These are phyloP conservation scores for Nakaseomyces delphensis DNA, from an alignment of 1,139 yeast species.

Conservation along the genomic window DNA sequence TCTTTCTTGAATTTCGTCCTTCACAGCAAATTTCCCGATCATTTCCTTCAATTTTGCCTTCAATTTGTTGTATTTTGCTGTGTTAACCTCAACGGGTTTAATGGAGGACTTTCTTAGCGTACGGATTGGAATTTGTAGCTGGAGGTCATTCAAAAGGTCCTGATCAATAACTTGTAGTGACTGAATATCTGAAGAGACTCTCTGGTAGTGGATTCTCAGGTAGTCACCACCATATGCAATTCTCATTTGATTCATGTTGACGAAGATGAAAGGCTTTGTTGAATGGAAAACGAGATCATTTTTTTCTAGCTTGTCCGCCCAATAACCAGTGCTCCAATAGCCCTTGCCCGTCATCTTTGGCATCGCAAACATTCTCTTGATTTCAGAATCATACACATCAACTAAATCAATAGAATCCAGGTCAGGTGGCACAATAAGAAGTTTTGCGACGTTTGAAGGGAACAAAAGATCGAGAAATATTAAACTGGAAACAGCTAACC, in stretches of 20 bases:
- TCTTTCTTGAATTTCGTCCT: background rate
- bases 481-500: slow-evolving; percentile 83
- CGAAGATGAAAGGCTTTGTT: slow-evolving; percentile 67
- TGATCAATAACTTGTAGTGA: slow-evolving; percentile 83
- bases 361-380: slow-evolving; percentile 5
- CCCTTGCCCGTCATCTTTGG: slow-evolving; percentile 76
- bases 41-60: background rate
- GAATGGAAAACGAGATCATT: slow-evolving; percentile 61
- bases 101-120: slow-evolving; percentile 5
- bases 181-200: slow-evolving; percentile 64
- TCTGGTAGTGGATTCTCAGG: slow-evolving; percentile 79
- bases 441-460: slow-evolving; percentile 65
- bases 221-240: slow-evolving; percentile 64
- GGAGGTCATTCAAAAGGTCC: slow-evolving; percentile 84
- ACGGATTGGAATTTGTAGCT: slow-evolving; percentile 34
- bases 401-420: slow-evolving; percentile 49
- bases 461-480: slow-evolving; percentile 79
- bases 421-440: slow-evolving; percentile 82
- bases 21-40: background rate
- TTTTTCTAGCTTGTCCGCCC: slow-evolving; percentile 58
- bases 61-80: background rate
- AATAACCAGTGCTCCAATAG: slow-evolving; percentile 92
- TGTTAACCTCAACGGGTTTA: background rate
- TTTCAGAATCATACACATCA: slow-evolving; percentile 34
- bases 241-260: slow-evolving; percentile 64